phyloP scores from a whole-genome alignment of 345 rosid species.

The Stellera chamaejasme region DNA sequence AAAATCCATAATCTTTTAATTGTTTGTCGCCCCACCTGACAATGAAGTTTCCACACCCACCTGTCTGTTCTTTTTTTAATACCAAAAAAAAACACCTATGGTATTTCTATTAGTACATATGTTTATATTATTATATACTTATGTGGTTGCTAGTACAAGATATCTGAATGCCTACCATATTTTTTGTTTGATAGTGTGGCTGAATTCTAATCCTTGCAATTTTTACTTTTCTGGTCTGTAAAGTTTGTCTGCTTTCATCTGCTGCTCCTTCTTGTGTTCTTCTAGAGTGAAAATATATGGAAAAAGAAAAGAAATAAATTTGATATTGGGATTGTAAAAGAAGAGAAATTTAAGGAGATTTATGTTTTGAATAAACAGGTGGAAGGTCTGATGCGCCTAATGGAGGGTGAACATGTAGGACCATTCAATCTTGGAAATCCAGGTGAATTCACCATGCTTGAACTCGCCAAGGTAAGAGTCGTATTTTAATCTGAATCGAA shows the following conservation, averaged over 20 bases:
- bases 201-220: background rate
- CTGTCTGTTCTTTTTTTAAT: no score
- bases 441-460: constrained; percentile 98
- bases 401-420: constrained; percentile 99
- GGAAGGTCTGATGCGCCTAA: constrained; percentile 93
- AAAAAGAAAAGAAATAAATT: no score
- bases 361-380: constrained; percentile 39
- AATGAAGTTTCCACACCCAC: no score
- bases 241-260: background rate
- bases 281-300: background rate
- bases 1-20: no score
- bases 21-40: no score
- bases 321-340: no score
- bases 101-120: no score
- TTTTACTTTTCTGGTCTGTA: background rate
- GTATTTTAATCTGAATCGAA: background rate
- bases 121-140: background rate
- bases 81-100: no score
- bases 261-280: constrained; percentile 1
- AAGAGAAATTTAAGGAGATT: background rate
- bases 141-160: background rate
- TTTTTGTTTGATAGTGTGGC: background rate
- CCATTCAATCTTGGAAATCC: constrained; percentile 98
- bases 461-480: constrained; percentile 72
- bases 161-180: background rate